Evolutionary conservation across 208 protist genomes (phyloP).

Genomic region (Borovskyia barvae): DNA sequence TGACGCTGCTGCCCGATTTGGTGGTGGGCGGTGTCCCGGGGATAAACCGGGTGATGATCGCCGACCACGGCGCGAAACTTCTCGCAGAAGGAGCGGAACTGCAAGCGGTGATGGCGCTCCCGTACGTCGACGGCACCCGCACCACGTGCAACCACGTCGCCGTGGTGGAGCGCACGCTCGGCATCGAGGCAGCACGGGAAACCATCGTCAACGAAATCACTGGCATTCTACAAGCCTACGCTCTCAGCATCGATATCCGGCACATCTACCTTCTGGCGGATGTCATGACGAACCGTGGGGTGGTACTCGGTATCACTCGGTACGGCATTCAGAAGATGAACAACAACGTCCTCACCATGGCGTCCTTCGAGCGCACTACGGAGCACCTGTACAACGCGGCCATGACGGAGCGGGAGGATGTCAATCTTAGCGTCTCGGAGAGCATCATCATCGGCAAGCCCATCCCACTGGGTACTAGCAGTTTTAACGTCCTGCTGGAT

Average conservation of each 20-base stretch:
- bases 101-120: slow-evolving; percentile 93
- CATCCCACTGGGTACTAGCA: slow-evolving; percentile 95
- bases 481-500: slow-evolving; percentile 90
- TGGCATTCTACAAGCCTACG: slow-evolving; percentile 95
- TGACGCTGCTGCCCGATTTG: slow-evolving; percentile 83
- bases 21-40: slow-evolving; percentile 93
- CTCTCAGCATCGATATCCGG: slow-evolving; percentile 97
- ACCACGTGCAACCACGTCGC: slow-evolving; percentile 98
- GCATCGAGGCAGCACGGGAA: slow-evolving; percentile 97
- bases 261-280: slow-evolving; percentile 99
- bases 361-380: slow-evolving; percentile 99
- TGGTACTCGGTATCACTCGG: slow-evolving; percentile 98
- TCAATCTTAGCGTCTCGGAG: slow-evolving; percentile 93
- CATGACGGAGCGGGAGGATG: slow-evolving; percentile 82
- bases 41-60: slow-evolving; percentile 96
- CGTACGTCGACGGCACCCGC: slow-evolving; percentile 88
- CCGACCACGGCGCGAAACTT: slow-evolving; percentile 69
- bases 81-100: slow-evolving; percentile 94
- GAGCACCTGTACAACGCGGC: slow-evolving; percentile 99
- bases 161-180: slow-evolving; percentile 94
- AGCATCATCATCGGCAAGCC: slow-evolving; percentile 99
- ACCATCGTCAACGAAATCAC: slow-evolving; percentile 98
- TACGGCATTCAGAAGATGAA: slow-evolving; percentile 99
- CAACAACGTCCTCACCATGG: slow-evolving; percentile 98
- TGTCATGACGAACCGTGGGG: slow-evolving; percentile 98